These are phyloP conservation scores for Spathaspora arborariae DNA, from an alignment of 805 yeast genomes.

Conservation along the genomic window DNA sequence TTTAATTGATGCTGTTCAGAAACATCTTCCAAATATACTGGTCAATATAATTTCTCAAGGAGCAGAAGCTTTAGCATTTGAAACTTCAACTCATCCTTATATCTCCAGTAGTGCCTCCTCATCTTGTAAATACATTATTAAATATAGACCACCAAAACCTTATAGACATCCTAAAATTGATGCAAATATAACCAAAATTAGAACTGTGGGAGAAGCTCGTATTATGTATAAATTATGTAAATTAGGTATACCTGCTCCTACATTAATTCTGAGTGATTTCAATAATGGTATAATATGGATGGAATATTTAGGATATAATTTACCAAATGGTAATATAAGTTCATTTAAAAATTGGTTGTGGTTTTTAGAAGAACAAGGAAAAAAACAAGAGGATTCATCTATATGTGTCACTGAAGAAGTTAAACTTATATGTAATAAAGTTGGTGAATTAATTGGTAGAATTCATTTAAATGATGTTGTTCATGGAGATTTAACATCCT, in stretches of 20 bases:
- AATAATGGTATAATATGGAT: conserved; percentile 82
- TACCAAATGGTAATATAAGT: conserved; percentile 51
- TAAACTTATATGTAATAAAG: conserved; percentile 41
- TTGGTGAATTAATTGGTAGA: conserved; percentile 65
- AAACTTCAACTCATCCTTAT: conserved; percentile 65
- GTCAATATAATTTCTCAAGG: conserved; percentile 71
- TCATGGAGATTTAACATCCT: conserved; percentile 93
- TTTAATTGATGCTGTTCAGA: conserved; percentile 41
- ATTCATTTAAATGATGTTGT: conserved; percentile 75
- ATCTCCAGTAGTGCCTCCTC: conserved; percentile 22
- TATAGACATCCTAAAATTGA: conserved; percentile 87
- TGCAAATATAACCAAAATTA: conserved; percentile 63
- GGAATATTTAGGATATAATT: conserved; percentile 64
- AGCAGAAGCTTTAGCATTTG: conserved; percentile 83
- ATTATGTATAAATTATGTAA: conserved; percentile 54
- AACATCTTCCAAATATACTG: conserved; percentile 46
- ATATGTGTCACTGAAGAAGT: conserved; percentile 33
- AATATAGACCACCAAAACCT: conserved; percentile 85
- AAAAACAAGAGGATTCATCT: conserved; percentile 6
- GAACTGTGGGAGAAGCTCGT: conserved; percentile 84
- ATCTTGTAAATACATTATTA: conserved; percentile 52
- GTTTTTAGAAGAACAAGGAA: conserved; percentile 42
- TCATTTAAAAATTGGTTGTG: conserved; percentile 74
- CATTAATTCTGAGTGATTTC: conserved; percentile 71
- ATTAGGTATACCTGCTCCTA: conserved; percentile 67